A percentile compares a stretch with the other conserved stretches of the same genome.
phyloP scores from a whole-genome alignment of 1,284 basidiomycete genomes.

The Amylostereum areolatum region DNA sequence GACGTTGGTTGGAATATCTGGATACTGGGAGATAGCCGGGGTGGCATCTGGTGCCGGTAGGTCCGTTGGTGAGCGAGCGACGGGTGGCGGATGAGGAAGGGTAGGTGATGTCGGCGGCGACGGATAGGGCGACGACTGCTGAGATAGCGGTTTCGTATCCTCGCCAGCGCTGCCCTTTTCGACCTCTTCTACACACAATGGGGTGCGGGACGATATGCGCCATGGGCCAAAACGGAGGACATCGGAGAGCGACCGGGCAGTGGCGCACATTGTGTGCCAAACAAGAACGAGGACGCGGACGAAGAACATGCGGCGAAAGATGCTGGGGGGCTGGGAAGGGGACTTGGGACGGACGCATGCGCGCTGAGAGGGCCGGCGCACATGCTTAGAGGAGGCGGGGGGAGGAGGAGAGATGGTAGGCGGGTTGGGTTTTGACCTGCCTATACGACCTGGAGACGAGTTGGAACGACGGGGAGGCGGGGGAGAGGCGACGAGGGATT shows the following conservation, averaged over 20 bases:
- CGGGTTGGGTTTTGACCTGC: not conserved
- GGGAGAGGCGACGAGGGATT: constrained; percentile 14
- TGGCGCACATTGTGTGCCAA: constrained; percentile 46
- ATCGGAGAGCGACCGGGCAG: constrained; percentile 14
- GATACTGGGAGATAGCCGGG: constrained; percentile 1
- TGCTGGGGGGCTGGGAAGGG: constrained; percentile 15
- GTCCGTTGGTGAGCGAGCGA: constrained; percentile 10
- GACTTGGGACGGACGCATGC: constrained; percentile 17
- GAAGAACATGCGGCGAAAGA: constrained; percentile 44
- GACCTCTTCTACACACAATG: constrained; percentile 26
- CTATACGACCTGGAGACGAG: constrained; percentile 8
- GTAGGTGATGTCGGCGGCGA: constrained; percentile 15
- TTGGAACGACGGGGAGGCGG: constrained; percentile 10
- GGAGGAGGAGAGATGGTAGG: constrained; percentile 1
- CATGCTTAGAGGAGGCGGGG: constrained; percentile 16
- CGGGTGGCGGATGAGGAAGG: constrained; percentile 9
- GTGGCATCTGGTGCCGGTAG: constrained; percentile 3
- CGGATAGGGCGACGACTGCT: no score
- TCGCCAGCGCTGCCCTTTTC: constrained; percentile 35
- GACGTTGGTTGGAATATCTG: not conserved
- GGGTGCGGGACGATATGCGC: constrained; percentile 16
- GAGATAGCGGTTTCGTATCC: constrained; percentile 24
- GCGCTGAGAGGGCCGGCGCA: constrained; percentile 18
- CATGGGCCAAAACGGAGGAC: constrained; percentile 18
- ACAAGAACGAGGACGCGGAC: constrained; percentile 43